phyloP scores from a whole-genome alignment of 2,329 filamentous ascomycete species.

The Fusarium sterilihyphosum region DNA sequence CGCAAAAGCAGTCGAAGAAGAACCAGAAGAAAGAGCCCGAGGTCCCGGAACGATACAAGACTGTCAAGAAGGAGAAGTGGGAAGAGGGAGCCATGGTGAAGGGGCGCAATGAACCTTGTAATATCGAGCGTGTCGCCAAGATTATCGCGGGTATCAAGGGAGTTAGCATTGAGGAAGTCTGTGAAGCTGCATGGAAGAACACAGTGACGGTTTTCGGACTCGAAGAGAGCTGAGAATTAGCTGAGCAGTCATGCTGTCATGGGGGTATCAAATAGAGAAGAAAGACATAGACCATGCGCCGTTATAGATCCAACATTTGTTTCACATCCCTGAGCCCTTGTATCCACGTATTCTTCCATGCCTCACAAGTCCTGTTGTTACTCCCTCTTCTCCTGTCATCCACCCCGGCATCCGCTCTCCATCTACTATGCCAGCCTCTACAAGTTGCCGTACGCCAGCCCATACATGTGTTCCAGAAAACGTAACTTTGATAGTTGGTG shows the following conservation, averaged over 20 bases:
- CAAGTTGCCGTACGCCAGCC: slow-evolving; percentile 79
- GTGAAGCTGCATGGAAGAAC: slow-evolving; percentile 86
- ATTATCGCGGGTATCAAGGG: slow-evolving; percentile 89
- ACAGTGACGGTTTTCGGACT: slow-evolving; percentile 83
- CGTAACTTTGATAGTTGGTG: slow-evolving; percentile 64
- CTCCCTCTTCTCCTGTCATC: slow-evolving; percentile 88
- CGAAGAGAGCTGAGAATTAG: slow-evolving; percentile 48
- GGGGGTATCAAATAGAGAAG: slow-evolving; percentile 47
- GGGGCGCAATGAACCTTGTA: slow-evolving; percentile 91
- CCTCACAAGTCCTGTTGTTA: slow-evolving; percentile 76
- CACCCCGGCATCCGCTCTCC: slow-evolving; percentile 84
- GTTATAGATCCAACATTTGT: slow-evolving; percentile 22
- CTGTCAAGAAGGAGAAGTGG: slow-evolving; percentile 97
- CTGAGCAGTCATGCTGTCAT: slow-evolving; percentile 10
- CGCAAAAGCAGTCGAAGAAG: slow-evolving; percentile 56
- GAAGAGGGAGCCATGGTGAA: slow-evolving; percentile 89
- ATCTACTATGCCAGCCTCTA: slow-evolving; percentile 80
- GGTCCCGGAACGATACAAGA: slow-evolving; percentile 77
- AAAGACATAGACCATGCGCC: slow-evolving; percentile 41
- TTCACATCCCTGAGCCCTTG: slow-evolving; percentile 64
- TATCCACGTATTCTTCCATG: slow-evolving; percentile 71
- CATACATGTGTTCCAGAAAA: slow-evolving; percentile 84
- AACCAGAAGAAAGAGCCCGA: slow-evolving; percentile 70
- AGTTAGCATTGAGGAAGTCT: slow-evolving; percentile 81
- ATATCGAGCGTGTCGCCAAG: slow-evolving; percentile 86